Evolutionary conservation across 306 rosid species (phyloP), one percentile per base, ranked within the genome.

Genomic region (Malus domestica): DNA sequence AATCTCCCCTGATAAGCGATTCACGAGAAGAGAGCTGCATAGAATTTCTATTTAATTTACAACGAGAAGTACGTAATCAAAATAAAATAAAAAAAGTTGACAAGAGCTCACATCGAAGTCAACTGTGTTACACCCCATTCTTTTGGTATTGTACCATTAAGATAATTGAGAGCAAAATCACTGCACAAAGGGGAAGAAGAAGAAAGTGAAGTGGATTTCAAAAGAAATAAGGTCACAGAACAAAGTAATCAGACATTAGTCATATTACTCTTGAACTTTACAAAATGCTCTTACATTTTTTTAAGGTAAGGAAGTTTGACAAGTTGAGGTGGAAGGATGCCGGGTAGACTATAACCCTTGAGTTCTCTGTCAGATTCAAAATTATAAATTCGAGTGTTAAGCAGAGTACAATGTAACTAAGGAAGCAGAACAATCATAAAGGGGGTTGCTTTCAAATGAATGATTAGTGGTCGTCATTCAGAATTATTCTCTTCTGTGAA

Each of bases 1-100:
- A 89, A 94, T 89, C 83, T 81, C 83, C 74, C 98, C 98, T 12
- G 98, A 91, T 67, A 94, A 73, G 70, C 89, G 90, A 84, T 94
- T 94, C 62, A 76, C 97, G 45, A 84, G 81, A 78, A 94, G 69
- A 76, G 98, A 89, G 72, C 98, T 94, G 94, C 89, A 86, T 38
- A 70, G 63, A 81, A 44, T 27, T 77, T 76, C 76, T 44, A 72
- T 73, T 84, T 72, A 83, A 73, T 78, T 75, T 40, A 76, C 71
- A 75, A 74, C 14, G 42, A 29, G 78, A 80, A 67, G 66, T 78
- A 65, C 20, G 22, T 15, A 70, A 80, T 57, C 64, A 72, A 79
- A 57, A 75, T 23, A 40, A 35, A 29, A 76, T n/a, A 27, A 62
- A 33, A 3, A 72, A 27, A 71, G 35, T 33, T 72, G 77, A 80